Conservation (phyloP, 169 alveolate species). For the Plasmodium coatneyi region DNA sequence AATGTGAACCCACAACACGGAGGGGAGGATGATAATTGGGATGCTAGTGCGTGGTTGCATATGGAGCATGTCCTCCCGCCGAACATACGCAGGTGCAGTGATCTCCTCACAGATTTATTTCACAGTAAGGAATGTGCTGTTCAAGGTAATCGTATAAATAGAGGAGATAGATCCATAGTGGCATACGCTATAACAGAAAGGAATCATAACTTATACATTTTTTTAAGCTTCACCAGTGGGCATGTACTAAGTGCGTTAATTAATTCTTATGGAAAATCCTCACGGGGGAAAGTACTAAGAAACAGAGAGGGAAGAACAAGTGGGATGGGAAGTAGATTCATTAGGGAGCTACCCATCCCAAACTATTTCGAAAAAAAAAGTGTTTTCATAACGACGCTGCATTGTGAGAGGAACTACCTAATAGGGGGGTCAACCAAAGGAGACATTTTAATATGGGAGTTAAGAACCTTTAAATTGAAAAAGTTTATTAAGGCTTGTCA, state of each 20-base stretch:
- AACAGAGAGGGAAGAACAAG: not conserved
- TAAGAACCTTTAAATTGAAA: not conserved
- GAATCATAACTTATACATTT: slow-evolving; percentile 28
- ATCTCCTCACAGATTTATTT: not conserved
- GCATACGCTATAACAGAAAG: slow-evolving; percentile 46
- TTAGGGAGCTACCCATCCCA: not conserved
- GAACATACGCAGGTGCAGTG: not conserved
- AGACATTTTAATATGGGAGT: slow-evolving; percentile 64
- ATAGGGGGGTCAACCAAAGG: slow-evolving; percentile 58
- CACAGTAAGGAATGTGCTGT: not conserved
- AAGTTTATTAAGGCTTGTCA: slow-evolving; percentile 46
- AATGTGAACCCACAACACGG: not conserved
- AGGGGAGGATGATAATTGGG: not conserved
- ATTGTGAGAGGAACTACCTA: slow-evolving; percentile 4
- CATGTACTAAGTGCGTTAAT: slow-evolving; percentile 35
- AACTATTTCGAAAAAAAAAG: not conserved
- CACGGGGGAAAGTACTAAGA: not conserved
- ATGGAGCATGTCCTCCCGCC: not conserved
- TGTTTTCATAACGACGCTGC: slow-evolving; percentile 33
- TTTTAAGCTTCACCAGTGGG: slow-evolving; percentile 28
- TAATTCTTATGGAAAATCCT: slow-evolving; percentile 23
- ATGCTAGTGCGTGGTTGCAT: not conserved
- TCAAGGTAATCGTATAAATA: not conserved
- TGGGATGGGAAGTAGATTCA: not conserved
- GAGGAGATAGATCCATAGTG: not conserved